Conservation (phyloP, 768 basidiomycete species). For the Lactarius hengduanensis region DNA sequence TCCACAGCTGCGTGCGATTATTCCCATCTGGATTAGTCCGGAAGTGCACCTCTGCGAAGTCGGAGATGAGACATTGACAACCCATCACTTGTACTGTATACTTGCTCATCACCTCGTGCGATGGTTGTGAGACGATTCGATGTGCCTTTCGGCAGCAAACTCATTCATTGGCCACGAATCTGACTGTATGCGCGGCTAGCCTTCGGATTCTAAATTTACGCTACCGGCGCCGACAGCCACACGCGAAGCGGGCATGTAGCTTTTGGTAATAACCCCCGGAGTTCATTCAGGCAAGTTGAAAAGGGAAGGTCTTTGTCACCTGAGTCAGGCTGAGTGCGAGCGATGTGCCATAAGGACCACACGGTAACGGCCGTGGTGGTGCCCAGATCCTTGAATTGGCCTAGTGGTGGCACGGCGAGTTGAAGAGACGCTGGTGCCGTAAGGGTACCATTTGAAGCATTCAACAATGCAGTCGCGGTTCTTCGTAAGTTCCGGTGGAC, state of each 20-base stretch:
- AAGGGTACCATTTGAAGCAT: not conserved
- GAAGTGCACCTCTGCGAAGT: not conserved
- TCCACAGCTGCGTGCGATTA: not conserved
- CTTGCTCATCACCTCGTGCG: not conserved
- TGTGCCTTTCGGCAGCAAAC: not conserved
- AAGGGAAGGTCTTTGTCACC: not conserved
- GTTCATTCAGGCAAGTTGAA: not conserved
- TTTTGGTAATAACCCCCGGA: not conserved
- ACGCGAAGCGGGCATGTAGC: not conserved
- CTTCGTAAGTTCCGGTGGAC: not conserved
- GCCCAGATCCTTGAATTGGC: conserved; percentile 4
- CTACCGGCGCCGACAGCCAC: not conserved
- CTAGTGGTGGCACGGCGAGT: not conserved
- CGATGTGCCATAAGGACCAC: not conserved
- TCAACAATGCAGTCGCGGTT: not conserved
- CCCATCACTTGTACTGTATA: conserved; percentile 1
- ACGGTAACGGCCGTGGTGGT: conserved; percentile 1
- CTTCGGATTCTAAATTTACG: not conserved
- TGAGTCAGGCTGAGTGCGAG: not conserved
- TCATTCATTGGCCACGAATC: not conserved
- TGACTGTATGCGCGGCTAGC: not conserved
- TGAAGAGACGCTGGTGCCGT: not conserved
- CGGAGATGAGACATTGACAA: not conserved
- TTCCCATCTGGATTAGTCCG: not conserved
- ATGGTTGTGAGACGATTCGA: not conserved